phyloP scores from a whole-genome alignment of 306 rosid genomes.

The Carpinus viminea region DNA sequence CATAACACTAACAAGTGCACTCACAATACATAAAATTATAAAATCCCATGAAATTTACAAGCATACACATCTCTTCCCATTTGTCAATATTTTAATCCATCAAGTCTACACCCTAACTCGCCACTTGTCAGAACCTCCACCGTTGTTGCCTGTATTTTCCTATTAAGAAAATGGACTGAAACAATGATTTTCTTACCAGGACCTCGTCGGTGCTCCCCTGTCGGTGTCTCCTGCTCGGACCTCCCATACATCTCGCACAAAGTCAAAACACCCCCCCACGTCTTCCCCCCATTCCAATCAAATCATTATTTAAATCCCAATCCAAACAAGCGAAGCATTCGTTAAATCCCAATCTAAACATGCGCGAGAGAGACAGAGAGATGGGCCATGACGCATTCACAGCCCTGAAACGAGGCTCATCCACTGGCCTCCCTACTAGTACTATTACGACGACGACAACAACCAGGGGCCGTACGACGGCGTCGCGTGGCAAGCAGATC shows the following conservation, averaged over 20 bases:
- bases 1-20: no score
- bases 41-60: background rate
- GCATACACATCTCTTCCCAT: background rate
- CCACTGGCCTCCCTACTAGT: constrained; percentile 11
- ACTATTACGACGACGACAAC: constrained; percentile 31
- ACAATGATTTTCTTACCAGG: background rate
- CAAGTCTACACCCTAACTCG: no score
- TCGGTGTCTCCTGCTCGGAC: background rate
- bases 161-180: background rate
- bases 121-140: background rate
- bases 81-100: no score
- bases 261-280: background rate
- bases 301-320: background rate
- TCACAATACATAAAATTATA: no score
- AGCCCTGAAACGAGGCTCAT: background rate
- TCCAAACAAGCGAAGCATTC: no score
- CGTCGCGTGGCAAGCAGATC: constrained; percentile 88
- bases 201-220: background rate
- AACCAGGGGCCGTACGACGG: constrained; percentile 29
- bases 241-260: background rate
- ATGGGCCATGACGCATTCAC: background rate
- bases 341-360: no score
- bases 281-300: background rate
- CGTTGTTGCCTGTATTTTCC: background rate
- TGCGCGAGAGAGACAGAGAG: background rate